Evolutionary conservation across 176 grass and related monocot genomes (phyloP), one percentile per base, ranked within the genome.

Genomic region (Areca catechu): DNA sequence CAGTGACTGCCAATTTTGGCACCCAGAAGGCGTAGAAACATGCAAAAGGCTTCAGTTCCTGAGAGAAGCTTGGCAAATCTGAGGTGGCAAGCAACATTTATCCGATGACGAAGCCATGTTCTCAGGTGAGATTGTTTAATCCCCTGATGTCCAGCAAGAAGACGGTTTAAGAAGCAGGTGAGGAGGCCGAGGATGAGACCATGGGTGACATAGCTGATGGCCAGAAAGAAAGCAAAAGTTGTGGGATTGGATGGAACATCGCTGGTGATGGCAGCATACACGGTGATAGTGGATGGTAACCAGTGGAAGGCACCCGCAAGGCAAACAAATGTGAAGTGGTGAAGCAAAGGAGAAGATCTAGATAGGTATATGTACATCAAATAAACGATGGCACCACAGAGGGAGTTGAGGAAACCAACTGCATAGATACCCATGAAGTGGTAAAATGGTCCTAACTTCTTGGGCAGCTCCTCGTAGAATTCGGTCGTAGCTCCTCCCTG

Each of bases 61-160:
- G 85, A 83, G 21, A 89, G 62, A 57, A 89, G 78, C 65, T 83
- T 89, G 28, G 85, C 80, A 70, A 89, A 89, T 56, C 85, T 83
- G 68, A 89, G 16, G 29, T 89, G 80, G 6, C 69, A 77, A 54
- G 80, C 56, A 2, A 67, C 27, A 7, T 72, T 83, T 71, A 77
- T 71, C 57, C 63, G 73, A 21, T 19, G 55, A 20, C 65, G 85
- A 58, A 89, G 72, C 65, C 64, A 77, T 49, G 55, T 57, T 65
- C 56, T 25, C 29, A 29, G 3, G 53, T 66, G 28, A 4, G 54
- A 70, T 17, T 75, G 66, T 50, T 51, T 37, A 34, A 19, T 66
- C 50, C 63, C 72, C 15, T 28, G 19, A 1, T 19, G 67, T 54
- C 57, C 47, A 60, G 47, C 20, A 24, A 89, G 76, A 24, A 48